Base-by-base conservation (phyloP, 495 filamentous ascomycete genomes). In the Pyrenula massariospora region DNA sequence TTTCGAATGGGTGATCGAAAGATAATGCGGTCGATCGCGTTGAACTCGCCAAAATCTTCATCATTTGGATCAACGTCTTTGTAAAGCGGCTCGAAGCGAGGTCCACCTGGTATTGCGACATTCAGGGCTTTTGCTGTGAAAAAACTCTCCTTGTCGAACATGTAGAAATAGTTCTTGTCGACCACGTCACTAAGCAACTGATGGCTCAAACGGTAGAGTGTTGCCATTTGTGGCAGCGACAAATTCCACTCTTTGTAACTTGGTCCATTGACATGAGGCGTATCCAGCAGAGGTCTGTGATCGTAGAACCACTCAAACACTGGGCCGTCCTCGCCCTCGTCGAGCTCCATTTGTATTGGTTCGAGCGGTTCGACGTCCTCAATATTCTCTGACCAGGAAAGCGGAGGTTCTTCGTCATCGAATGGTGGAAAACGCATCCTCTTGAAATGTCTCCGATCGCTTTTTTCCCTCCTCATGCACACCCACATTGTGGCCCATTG, bases 401-500 rank as follows among this genome's bases (percentile, higher is more conserved):
- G 77, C 22, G 94, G 94, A 0, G 94, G 94, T 65, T 99, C 94
- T 72, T 99, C 94, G 63, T 99, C 94, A 65, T 99, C 94, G 64
- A 99, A 99, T 0, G 94, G 94, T 51, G 93, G 94, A 65, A 99
- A 99, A 57, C 94, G 83, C 94, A 99, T 99, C 56, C 94, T 79
- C 74, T 99, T 99, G 78, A 99, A 99, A 64, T 97, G 84, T 64
- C 94, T 77, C 62, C 94, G 75, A 66, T 97, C 94, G 63, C 89
- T 92, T 78, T 99, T 99, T 68, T 99, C 94, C 57, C 94, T 83
- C 66, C 94, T 83, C 94, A 99, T 99, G 53, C 83, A 88, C 59
- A 95, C 87, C 94, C 94, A 99, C 94, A 99, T 97, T 10, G 89
- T 95, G 22, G 93, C 92, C 94, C 94, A 99, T 70, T 99, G 94